These are phyloP conservation scores for Linum lewisii DNA, from an alignment of 345 rosid genomes.

Conservation along the genomic window DNA sequence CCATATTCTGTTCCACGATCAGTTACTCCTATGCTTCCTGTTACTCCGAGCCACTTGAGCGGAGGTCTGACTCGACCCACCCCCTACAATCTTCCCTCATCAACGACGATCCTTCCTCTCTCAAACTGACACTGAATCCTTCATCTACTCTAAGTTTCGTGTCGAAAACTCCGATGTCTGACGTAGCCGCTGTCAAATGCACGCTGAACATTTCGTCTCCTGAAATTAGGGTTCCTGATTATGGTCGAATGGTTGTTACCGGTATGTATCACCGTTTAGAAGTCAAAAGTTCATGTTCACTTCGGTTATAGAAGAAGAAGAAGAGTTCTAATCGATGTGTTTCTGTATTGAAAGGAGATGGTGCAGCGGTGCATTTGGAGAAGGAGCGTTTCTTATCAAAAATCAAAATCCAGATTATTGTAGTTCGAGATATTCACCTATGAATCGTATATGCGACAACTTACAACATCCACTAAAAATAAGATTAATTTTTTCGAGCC, in stretches of 20 bases:
- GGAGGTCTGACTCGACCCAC: slow-evolving; percentile 7
- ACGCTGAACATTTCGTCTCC: slow-evolving; percentile 13
- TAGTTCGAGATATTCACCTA: too few species aligned
- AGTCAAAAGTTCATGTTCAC: too few species aligned
- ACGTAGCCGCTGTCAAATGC: slow-evolving; percentile 34
- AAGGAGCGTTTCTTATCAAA: slow-evolving; percentile 45
- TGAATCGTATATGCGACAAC: too few species aligned
- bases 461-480: too few species aligned
- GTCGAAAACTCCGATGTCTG: slow-evolving; percentile 60
- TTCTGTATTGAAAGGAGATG: slow-evolving; percentile 26
- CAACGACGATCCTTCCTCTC: slow-evolving; percentile 53
- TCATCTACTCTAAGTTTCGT: slow-evolving; percentile 32
- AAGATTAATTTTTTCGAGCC: too few species aligned
- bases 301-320: too few species aligned
- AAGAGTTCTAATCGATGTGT: background rate
- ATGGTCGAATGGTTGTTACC: slow-evolving; percentile 23
- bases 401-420: too few species aligned
- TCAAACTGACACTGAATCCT: slow-evolving; percentile 25
- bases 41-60: slow-evolving; percentile 16
- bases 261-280: background rate
- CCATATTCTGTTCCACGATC: too few species aligned
- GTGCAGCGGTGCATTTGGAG: slow-evolving; percentile 49
- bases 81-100: slow-evolving; percentile 30
- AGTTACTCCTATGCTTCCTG: slow-evolving; percentile 26
- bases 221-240: slow-evolving; percentile 20